phyloP scores from a whole-genome alignment of 164 flowering plant genomes.

The Buxus sempervirens region DNA sequence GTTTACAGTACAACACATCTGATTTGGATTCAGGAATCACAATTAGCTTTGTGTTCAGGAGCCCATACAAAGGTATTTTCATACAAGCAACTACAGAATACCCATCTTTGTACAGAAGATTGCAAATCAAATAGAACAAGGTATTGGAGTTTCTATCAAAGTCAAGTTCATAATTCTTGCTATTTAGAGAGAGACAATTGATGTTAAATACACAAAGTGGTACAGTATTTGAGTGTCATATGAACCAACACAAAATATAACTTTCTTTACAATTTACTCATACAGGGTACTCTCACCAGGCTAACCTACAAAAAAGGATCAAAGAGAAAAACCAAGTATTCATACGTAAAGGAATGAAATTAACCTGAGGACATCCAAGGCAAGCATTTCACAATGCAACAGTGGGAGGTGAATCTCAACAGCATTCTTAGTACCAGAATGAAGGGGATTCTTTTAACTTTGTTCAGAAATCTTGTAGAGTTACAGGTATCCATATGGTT shows the following conservation, averaged over 20 bases:
- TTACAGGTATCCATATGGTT: not conserved
- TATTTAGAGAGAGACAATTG: not conserved
- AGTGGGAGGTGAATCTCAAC: not conserved
- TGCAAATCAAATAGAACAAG: too few species aligned
- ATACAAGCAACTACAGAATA: not conserved
- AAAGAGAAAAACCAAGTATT: not conserved
- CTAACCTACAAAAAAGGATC: not conserved
- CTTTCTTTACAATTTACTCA: slow-evolving; percentile 20
- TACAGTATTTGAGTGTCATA: slow-evolving; percentile 15
- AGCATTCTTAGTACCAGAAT: not conserved
- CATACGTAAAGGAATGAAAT: not conserved
- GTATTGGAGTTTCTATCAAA: not conserved
- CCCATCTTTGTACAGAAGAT: not conserved
- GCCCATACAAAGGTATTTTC: too few species aligned
- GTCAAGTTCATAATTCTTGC: not conserved
- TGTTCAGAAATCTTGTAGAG: too few species aligned
- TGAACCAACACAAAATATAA: not conserved
- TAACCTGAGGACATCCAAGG: not conserved
- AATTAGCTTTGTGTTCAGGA: too few species aligned
- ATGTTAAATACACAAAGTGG: slow-evolving; percentile 16
- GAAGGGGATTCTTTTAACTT: too few species aligned
- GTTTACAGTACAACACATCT: too few species aligned
- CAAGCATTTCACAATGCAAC: not conserved
- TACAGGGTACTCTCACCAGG: slow-evolving; percentile 7
- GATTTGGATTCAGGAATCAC: too few species aligned